These are phyloP conservation scores for Cystofilobasidium bisporidii DNA, from an alignment of 768 basidiomycete genomes.

Conservation along the genomic window DNA sequence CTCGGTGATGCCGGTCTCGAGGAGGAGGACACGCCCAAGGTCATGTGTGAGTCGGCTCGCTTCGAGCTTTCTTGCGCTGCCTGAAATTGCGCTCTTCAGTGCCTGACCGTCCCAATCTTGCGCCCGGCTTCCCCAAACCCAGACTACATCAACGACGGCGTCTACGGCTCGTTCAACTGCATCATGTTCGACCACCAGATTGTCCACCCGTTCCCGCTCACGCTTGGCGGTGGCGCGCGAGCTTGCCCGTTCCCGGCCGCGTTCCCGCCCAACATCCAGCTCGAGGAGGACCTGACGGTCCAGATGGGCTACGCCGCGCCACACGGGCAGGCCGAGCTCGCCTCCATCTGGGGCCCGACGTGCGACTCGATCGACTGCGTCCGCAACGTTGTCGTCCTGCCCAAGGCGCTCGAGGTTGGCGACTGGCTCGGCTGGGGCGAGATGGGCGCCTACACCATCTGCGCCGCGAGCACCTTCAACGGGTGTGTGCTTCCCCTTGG, in stretches of 20 bases:
- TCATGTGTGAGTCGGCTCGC: constrained; percentile 70
- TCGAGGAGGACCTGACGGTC: constrained; percentile 39
- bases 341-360: constrained; percentile 84
- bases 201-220: constrained; percentile 62
- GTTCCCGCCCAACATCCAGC: constrained; percentile 39
- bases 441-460: constrained; percentile 99
- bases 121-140: constrained; percentile 20
- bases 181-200: constrained; percentile 94
- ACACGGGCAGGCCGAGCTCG: constrained; percentile 8
- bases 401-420: constrained; percentile 65
- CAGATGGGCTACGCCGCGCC: constrained; percentile 37
- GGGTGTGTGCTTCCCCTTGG: constrained; percentile 41
- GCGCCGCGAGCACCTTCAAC: constrained; percentile 92
- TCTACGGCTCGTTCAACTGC: constrained; percentile 62
- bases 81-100: too few relatives aligned
- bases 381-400: constrained; percentile 50
- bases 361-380: constrained; percentile 98
- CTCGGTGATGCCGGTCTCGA: constrained; percentile 19
- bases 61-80: too few relatives aligned
- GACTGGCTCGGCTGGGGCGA: constrained; percentile 97
- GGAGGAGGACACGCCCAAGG: constrained; percentile 46
- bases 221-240: constrained; percentile 33
- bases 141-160: constrained; percentile 99
- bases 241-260: constrained; percentile 33
- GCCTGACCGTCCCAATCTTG: too few relatives aligned